Evolutionary conservation across 257 asterid species (phyloP), one percentile per base, ranked within the genome.

Genomic region (Scutellaria minor): DNA sequence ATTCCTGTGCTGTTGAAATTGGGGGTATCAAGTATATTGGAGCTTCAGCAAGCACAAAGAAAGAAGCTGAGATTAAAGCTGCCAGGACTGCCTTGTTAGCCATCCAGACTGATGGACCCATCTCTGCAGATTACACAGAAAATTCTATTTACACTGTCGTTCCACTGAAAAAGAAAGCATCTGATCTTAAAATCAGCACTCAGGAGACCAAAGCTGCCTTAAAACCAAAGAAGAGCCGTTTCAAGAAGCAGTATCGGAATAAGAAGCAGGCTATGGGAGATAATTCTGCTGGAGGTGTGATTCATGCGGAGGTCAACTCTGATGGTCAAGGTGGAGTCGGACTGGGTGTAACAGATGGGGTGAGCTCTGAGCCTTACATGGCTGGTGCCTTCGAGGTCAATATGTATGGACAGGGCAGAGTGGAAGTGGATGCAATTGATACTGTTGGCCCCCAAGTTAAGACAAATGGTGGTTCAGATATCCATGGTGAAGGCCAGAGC

Each of bases 31-130:
- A 79, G 46, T 92, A 95, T 57, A 84, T 95, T 3, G 99, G 99
- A 58, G 96, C 86, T 71, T 78, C 91, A 60, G 91, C 99, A 37
- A 77, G 79, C 80, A 84, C 97, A 15, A 95, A 92, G 79, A 95
- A 90, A 77, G 96, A 90, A 76, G 98, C 99, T 35, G 98, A 90
- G 80, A 86, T 85, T 41, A 95, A 95, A 85, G 99, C 97, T 73
- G 99, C 99, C 7, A 68, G 99, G 66, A 92, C 96, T n/a, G 99
- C 97, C 48, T 68, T 92, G 80, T 58, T 90, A 74, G 99, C 99
- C 75, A 88, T 94, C 72, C 88, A 88, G 79, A 82, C 93, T 56
- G 83, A 81, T 31, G 60, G 70, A 9, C 79, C 87, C n/a, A 50
- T 13, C 59, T 52, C 87, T 2, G 81, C 72, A 41, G 80, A 81